Evolutionary conservation across 2,329 filamentous ascomycete species (phyloP), one percentile per base, ranked within the genome.

Genomic region (Aspergillus sp.): DNA sequence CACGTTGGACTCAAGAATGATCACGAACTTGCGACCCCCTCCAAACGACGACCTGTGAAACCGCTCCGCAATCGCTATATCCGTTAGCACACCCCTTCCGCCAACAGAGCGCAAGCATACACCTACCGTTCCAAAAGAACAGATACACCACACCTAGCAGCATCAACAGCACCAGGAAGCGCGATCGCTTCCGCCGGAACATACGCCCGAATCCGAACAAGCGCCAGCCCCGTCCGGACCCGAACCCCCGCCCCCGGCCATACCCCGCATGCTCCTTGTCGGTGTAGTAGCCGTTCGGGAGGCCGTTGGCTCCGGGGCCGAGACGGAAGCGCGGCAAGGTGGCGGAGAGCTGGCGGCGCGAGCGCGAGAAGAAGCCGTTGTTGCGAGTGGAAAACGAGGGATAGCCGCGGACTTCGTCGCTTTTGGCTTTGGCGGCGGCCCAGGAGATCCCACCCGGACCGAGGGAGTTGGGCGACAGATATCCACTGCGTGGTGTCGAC

Each of bases 1-100:
- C 58, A 95, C 83, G 66, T 99, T 99, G 50, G 94, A 92, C 20
- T 89, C 92, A 17, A 97, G 79, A 57, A 99, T 91, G 50, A 99
- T 88, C 59, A 99, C 94, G 66, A 88, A 92, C 66, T 96, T 97
- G 67, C 87, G 86, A 17, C 94, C 94, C 45, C 89, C 89, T 47
- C 93, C 92, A 3, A 95, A 78, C 33, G 85, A 76, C 44, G 87
- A 81, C 73, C 89, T 82, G 64, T 90, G 84, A 78, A 89, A 96
- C 55, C 73, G 66, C 56, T 79, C 76, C 50, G 80, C 72, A 40
- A 85, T 62, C 48, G 78, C 83, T 86, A 69, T 76, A 84, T 68
- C 76, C 82, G 26, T 51, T 40, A 52, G 47, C 51, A 19, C 64
- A 45, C 62, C 52, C 56, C 30, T 59, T 17, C 19, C 17, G 5